Evolutionary conservation across 2,329 filamentous ascomycete genomes (phyloP), one percentile per base, ranked within the genome.

Genomic region (Drechslerella dactyloides): DNA sequence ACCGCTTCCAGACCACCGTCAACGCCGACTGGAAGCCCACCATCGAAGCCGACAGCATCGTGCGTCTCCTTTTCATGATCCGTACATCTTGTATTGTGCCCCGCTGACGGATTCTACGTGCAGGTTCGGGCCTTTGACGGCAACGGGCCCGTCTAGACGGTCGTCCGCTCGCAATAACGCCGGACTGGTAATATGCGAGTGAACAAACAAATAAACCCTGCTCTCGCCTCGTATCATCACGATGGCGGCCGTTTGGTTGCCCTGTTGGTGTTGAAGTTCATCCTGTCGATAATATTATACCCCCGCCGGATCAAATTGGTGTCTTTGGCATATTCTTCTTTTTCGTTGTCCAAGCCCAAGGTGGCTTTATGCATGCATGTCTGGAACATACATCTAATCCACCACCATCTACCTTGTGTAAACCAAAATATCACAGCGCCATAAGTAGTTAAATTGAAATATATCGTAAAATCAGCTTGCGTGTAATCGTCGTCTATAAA

Each of bases 11-110:
- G 35, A 33, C 53, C n/a, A 27, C 33, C 15, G 50, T 53, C 19
- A 21, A 58, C 15, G 11, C 52, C 13, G 58, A 42, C 1, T 69
- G 58, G 57, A 70, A 59, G 15, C 66, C 66, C 10, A 60, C 1
- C 21, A 59, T 70, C 17, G 66, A 70, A 27, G 15, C 58, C n/a
- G 66, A 70, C 23, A 53, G 55, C 10, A 46, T 54, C 2, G 66
- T 70, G 59, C 19, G 66, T 51, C 37, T 23, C 13, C 24, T n/a
- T 53, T 62, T 46, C 53, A 53, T 53, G 46, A 62, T 46, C 57
- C 27, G 30, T 51, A 37, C 44, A 51, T 44, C 11, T 53, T 62
- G 33, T 53, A 61, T 42, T 52, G 13, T 42, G 13, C 37, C n/a
- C 37, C 13, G 37, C 19, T 51, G 21, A 51, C 17, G 21, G 3